phyloP scores from a whole-genome alignment of 2,329 filamentous ascomycete species.

The Septoria linicola region DNA sequence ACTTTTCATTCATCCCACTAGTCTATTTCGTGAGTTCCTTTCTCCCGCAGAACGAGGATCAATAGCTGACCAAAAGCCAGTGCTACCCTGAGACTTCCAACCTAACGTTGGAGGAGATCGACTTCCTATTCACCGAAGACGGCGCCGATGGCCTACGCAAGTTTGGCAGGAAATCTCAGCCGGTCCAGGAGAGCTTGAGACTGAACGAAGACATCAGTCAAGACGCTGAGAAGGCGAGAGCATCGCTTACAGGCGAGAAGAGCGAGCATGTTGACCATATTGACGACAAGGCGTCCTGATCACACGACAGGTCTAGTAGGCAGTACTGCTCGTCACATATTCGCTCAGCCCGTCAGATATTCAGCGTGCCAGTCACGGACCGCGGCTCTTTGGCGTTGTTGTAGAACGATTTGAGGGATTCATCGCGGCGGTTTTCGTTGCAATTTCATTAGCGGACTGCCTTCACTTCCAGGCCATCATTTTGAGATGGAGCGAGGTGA shows the following conservation, averaged over 20 bases:
- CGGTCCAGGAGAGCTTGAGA: conserved; percentile 30
- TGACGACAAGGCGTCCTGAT: conserved; percentile 15
- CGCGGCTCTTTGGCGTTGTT: too few relatives aligned
- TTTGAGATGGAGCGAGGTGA: too few relatives aligned
- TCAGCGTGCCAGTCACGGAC: too few relatives aligned
- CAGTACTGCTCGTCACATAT: too few relatives aligned
- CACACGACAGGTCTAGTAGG: neutral
- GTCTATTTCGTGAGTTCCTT: conserved; percentile 45
- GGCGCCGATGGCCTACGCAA: conserved; percentile 29
- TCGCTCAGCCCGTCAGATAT: too few relatives aligned
- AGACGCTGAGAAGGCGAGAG: conserved; percentile 18
- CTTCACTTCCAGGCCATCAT: too few relatives aligned
- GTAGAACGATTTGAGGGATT: too few relatives aligned
- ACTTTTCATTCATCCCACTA: conserved; percentile 48
- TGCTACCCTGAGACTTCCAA: conserved; percentile 44
- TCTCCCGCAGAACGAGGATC: neutral
- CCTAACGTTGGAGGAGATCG: conserved; percentile 47
- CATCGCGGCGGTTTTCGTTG: too few relatives aligned
- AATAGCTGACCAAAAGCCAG: neutral
- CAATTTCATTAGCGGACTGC: too few relatives aligned
- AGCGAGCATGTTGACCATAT: conserved; percentile 14
- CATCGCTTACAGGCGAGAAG: conserved; percentile 9
- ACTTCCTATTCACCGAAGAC: conserved; percentile 43
- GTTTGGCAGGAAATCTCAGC: conserved; percentile 24
- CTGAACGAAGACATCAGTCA: conserved; percentile 20